phyloP scores from a whole-genome alignment of 306 rosid species.

The Medicago ruthenica region DNA sequence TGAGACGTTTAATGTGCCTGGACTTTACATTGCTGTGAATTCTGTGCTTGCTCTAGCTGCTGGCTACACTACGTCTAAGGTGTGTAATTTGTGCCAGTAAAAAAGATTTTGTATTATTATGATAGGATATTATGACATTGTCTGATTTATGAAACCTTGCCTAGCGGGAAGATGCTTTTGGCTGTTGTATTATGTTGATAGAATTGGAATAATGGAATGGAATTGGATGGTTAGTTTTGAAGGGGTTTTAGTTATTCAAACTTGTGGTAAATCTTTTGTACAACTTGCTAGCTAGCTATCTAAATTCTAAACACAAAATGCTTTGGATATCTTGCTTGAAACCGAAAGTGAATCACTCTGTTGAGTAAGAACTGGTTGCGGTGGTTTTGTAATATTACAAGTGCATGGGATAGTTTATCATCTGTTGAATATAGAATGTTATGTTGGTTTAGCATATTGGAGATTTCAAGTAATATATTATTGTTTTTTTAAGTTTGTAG shows the following conservation, averaged over 20 bases:
- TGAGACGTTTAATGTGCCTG: conserved; percentile 98
- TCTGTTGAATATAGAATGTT: conserved; percentile 31
- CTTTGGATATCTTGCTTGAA: conserved; percentile 19
- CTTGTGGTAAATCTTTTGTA: not conserved
- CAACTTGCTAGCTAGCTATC: conserved; percentile 15
- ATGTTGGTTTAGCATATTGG: conserved; percentile 12
- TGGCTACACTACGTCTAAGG: conserved; percentile 98
- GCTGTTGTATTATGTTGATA: conserved; percentile 10
- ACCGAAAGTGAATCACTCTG: not conserved
- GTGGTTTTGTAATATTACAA: not conserved
- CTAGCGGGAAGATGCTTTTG: not conserved
- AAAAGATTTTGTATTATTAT: conserved; percentile 8
- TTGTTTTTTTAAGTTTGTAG: conserved; percentile 30
- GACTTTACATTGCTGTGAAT: conserved; percentile 94
- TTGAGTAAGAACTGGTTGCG: conserved; percentile 12
- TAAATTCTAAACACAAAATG: conserved; percentile 5
- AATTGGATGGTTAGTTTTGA: too few relatives aligned
- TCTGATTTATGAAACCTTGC: not conserved
- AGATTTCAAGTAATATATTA: conserved; percentile 7
- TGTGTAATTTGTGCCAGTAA: conserved; percentile 60
- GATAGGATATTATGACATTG: conserved; percentile 12
- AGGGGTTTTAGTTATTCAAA: conserved; percentile 24
- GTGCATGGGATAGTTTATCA: conserved; percentile 2
- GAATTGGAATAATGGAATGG: too few relatives aligned
- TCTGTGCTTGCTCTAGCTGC: conserved; percentile 99